Evolutionary conservation across 2,329 filamentous ascomycete genomes (phyloP), one percentile per base, ranked within the genome.

Genomic region (Arachnomyces sp.): DNA sequence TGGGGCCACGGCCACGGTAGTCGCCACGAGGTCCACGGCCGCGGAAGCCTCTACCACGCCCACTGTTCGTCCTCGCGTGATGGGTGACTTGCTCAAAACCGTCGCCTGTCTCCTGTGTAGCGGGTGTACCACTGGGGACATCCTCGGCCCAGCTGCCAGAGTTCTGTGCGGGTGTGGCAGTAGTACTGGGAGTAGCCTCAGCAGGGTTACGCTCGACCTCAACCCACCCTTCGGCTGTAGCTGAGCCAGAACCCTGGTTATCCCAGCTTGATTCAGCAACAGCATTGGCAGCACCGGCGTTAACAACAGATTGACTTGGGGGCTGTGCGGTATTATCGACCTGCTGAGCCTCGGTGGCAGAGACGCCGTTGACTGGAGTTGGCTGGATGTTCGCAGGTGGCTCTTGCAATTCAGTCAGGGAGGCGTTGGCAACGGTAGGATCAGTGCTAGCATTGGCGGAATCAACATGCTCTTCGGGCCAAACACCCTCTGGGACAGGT

Each of bases 61-160:
- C 57, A 38, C 59, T 61, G 40, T 52, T 47, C 45, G 62, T 57
- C 42, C 58, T 54, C 43, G 56, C 49, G 39, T 63, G 60, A 36
- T 58, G 53, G 15, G 45, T 41, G 20, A 63, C 59, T 37, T 50
- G 54, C 38, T 63, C 60, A 32, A 64, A 64, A 7, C 57, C 60
- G 39, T 65, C 61, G 15, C 20, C 31, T 16, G 30, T 15, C 34
- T 36, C 38, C 34, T 35, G 18, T 28, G 51, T 46, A 4, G 48
- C 36, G 20, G 60, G 49, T 29, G 60, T 60, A 40, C 59, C 61
- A 44, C 79, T 76, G 13, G 82, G 77, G 51, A 84, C 76, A 45
- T 92, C 84, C 54, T 94, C 87, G 17, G 85, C 85, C 85, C 85
- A 93, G 53, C 81, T 87, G 56, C 82, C 79, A 20, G 71, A 70